Evolutionary conservation across 192 early-diverging fungal genomes (phyloP), one percentile per base, ranked within the genome.

Genomic region (Paraglomus brasilianum): DNA sequence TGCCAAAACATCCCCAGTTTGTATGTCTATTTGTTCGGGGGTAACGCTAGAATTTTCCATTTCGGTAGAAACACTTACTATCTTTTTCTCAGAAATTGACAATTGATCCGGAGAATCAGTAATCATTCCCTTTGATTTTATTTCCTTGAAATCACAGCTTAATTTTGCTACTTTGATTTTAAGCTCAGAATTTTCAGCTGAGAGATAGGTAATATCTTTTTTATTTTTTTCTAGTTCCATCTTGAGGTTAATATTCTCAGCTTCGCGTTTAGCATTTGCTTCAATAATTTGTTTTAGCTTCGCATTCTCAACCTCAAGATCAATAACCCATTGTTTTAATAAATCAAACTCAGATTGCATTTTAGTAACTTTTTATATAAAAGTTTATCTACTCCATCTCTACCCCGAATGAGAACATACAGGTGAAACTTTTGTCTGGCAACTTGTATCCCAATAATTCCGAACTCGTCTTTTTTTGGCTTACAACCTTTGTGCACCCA

Each of bases 311-410:
- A 4, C 47, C 17, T 49, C 47, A 49, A 49, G 47, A 17, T 53
- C 52, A 53, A 17, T 53, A 11, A 53, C 30, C 8, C 51, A 3
- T 53, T 53, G 51, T 53, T 53, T 53, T 9, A 53, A 53, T 53
- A 53, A 19, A 53, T 53, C 17, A 9, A 53, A 19, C 30, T 53
- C 51, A 17, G 51, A 53, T 53, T 53, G 51, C 52, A 53, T 53
- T 53, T 53, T 53, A 53, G 9, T 53, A 53, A 53, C 52, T 53
- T 53, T 53, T 53, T 53, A 53, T 53, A 53, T 53, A 53, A 53
- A 53, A 30, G 6, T 53, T 53, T 53, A 53, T 53, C 17, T 53
- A 53, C n/a, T n/a, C n/a, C n/a, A n/a, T n/a, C n/a, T n/a, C n/a
- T n/a, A n/a, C n/a, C n/a, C n/a, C n/a, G n/a, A 48, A 64, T 64